Conservation (phyloP, 148 eudicot species). For the Heliamphora exappendiculata region DNA sequence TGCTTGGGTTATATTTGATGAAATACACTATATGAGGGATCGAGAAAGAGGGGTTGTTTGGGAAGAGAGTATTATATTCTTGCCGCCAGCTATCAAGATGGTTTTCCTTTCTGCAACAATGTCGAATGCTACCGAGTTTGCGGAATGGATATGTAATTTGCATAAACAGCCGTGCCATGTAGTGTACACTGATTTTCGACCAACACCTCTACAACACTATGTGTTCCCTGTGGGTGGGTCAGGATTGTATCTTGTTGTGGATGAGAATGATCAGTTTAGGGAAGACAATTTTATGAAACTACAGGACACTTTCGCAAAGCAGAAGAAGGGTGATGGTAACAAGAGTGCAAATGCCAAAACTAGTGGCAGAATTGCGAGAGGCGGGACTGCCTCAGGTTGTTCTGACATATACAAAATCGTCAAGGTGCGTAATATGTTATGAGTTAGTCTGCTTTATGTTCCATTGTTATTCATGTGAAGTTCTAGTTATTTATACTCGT, state of each 20-base stretch:
- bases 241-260: constrained; percentile 91
- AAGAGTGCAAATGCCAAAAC: constrained; percentile 51
- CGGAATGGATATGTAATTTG: constrained; percentile 93
- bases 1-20: constrained; percentile 97
- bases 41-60: constrained; percentile 96
- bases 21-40: constrained; percentile 97
- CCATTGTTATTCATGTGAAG: not conserved
- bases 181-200: constrained; percentile 96
- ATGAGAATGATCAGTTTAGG: constrained; percentile 92
- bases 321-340: constrained; percentile 39
- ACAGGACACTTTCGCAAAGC: constrained; percentile 77
- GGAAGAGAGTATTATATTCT: constrained; percentile 93
- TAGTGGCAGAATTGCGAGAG: constrained; percentile 76
- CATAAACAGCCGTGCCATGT: constrained; percentile 99
- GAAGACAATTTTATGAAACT: constrained; percentile 81
- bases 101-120: constrained; percentile 90
- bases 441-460: not conserved
- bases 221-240: constrained; percentile 90
- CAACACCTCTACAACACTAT: constrained; percentile 94
- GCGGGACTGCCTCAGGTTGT: constrained; percentile 68
- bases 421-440: constrained; percentile 40
- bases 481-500: not conserved
- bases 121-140: constrained; percentile 97
- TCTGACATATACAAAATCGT: constrained; percentile 95
- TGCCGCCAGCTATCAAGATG: constrained; percentile 94